A percentile compares a stretch with the other conserved stretches of the same genome.
Conservation (phyloP, 1,284 basidiomycete species). For the Pyrrhoderma noxium region DNA sequence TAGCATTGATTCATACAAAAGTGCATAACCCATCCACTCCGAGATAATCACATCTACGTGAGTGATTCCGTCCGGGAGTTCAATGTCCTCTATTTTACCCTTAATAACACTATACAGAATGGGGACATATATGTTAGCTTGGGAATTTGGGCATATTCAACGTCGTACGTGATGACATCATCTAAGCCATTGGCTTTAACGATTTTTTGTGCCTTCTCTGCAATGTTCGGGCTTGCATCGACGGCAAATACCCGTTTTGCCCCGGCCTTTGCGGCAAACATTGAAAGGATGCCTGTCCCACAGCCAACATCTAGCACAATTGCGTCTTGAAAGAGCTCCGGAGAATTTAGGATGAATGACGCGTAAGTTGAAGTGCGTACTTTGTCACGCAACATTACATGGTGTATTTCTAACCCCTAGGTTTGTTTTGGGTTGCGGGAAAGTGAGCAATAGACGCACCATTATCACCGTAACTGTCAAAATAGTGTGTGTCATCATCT, state of each 20-base stretch:
- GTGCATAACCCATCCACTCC: constrained; percentile 97
- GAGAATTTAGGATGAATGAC: constrained; percentile 84
- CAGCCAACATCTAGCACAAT: constrained; percentile 94
- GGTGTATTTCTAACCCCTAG: constrained; percentile 56
- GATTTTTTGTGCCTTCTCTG: constrained; percentile 75
- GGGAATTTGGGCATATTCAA: constrained; percentile 22
- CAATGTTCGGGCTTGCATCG: constrained; percentile 82
- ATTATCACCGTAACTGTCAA: constrained; percentile 88
- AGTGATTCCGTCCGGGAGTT: constrained; percentile 56
- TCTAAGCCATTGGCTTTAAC: constrained; percentile 76
- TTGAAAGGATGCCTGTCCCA: constrained; percentile 87
- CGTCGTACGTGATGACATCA: constrained; percentile 61
- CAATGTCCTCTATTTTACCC: constrained; percentile 85
- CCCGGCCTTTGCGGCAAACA: constrained; percentile 89
- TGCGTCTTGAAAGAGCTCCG: constrained; percentile 76
- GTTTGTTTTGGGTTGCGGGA: not conserved
- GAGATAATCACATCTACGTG: constrained; percentile 92
- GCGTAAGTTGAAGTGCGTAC: constrained; percentile 93
- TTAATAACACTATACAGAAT: constrained; percentile 55
- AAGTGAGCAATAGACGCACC: constrained; percentile 38
- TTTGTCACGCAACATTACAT: constrained; percentile 80
- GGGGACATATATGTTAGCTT: constrained; percentile 10
- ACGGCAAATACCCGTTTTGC: constrained; percentile 92
- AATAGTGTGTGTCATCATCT: constrained; percentile 93
- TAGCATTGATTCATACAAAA: constrained; percentile 95